Conservation (phyloP, 2,329 filamentous ascomycete genomes). For the Pseudopithomyces maydicus region DNA sequence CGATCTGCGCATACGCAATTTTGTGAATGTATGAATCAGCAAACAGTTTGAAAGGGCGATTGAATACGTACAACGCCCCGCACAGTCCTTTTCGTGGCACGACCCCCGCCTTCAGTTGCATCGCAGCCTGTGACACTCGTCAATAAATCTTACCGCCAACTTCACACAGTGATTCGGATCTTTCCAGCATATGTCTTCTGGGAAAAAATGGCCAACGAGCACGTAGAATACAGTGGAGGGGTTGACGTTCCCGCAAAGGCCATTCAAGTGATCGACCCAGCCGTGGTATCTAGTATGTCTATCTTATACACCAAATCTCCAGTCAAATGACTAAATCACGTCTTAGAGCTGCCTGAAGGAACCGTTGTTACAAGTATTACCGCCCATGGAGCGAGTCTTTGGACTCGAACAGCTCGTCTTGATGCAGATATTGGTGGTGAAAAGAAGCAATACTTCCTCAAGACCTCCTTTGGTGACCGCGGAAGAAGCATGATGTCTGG, state of each 20-base stretch:
- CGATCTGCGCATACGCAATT: too few relatives aligned
- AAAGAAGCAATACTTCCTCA: conserved; percentile 12
- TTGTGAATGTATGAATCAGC: too few relatives aligned
- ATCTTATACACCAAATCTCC: background rate
- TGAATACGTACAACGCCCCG: too few relatives aligned
- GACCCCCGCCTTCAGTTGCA: too few relatives aligned
- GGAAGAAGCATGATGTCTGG: background rate
- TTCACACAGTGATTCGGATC: too few relatives aligned
- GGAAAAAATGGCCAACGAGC: background rate
- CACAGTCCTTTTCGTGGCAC: too few relatives aligned
- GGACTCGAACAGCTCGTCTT: conserved; percentile 7
- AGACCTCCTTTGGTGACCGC: conserved; percentile 4
- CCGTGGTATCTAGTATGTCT: background rate
- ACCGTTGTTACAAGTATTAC: background rate
- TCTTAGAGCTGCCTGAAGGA: conserved; percentile 1
- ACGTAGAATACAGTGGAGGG: background rate
- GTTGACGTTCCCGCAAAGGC: background rate
- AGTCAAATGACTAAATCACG: background rate
- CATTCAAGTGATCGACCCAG: background rate
- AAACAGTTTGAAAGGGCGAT: too few relatives aligned
- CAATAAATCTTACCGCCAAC: too few relatives aligned
- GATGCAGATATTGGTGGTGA: conserved; percentile 2
- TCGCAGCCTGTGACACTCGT: too few relatives aligned
- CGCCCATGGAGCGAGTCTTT: background rate
- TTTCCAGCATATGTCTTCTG: too few relatives aligned